Evolutionary conservation across 2,329 filamentous ascomycete genomes (phyloP).

Genomic region (Zymoseptoria tritici): DNA sequence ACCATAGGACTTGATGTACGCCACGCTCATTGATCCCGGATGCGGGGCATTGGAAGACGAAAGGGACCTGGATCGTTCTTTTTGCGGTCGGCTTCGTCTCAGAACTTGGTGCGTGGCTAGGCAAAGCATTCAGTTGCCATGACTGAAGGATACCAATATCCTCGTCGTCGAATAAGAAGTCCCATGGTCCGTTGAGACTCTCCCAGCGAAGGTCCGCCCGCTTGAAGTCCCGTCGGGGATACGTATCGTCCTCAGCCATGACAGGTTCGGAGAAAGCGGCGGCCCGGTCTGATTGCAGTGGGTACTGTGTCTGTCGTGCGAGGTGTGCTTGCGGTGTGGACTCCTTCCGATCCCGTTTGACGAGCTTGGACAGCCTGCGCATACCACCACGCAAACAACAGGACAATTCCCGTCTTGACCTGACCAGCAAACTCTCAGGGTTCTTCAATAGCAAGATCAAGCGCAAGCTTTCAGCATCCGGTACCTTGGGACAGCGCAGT

Average conservation of each 20-base stretch:
- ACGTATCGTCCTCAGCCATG: constrained; percentile 23
- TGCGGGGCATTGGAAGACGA: constrained; percentile 57
- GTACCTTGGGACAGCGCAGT: too few relatives aligned
- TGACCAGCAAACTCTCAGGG: too few relatives aligned
- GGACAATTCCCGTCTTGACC: too few relatives aligned
- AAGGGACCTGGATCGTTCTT: constrained; percentile 54
- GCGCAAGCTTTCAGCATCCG: too few relatives aligned
- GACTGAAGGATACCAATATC: constrained; percentile 47
- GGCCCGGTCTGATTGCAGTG: not conserved
- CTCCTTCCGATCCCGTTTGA: not conserved
- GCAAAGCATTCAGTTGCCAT: constrained; percentile 50
- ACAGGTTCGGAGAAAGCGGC: too few relatives aligned
- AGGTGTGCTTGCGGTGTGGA: constrained; percentile 5
- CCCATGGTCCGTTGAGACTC: constrained; percentile 57
- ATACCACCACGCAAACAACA: too few relatives aligned
- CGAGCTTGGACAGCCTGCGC: too few relatives aligned
- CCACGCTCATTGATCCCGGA: constrained; percentile 56
- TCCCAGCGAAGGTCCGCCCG: constrained; percentile 50
- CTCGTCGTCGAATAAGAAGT: constrained; percentile 58
- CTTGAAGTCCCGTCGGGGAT: constrained; percentile 60
- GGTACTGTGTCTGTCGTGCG: not conserved
- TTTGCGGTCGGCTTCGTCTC: constrained; percentile 35
- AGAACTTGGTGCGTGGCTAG: constrained; percentile 28
- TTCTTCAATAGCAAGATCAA: too few relatives aligned
- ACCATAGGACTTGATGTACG: constrained; percentile 62